phyloP scores from a whole-genome alignment of 805 yeast genomes.

The Pichia cabralensis region DNA sequence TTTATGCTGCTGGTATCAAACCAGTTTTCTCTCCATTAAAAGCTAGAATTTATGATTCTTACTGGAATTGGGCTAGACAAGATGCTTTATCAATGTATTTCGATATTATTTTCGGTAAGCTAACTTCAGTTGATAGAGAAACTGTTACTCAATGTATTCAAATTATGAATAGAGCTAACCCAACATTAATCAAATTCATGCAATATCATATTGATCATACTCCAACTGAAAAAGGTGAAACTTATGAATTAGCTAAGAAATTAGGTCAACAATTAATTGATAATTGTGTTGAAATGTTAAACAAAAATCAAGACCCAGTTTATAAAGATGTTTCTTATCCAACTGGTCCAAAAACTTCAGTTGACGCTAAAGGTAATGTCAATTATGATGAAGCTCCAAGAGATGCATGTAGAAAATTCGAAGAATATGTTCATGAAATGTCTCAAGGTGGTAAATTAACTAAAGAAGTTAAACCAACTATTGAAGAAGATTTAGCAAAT shows the following conservation, averaged over 20 bases:
- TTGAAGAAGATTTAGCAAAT: conserved; percentile 75
- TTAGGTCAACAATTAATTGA: conserved; percentile 91
- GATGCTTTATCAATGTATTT: conserved; percentile 88
- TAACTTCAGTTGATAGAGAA: conserved; percentile 87
- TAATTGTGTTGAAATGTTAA: conserved; percentile 79
- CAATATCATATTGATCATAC: conserved; percentile 83
- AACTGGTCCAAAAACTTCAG: conserved; percentile 86
- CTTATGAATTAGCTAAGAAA: conserved; percentile 80
- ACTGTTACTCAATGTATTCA: conserved; percentile 93
- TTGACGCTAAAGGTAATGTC: conserved; percentile 83
- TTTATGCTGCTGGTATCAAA: conserved; percentile 82
- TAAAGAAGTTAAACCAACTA: conserved; percentile 56
- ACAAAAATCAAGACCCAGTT: conserved; percentile 79
- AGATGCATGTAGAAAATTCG: conserved; percentile 86
- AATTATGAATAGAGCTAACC: conserved; percentile 95
- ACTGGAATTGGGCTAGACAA: conserved; percentile 99
- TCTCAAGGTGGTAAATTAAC: conserved; percentile 89
- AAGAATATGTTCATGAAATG: conserved; percentile 93
- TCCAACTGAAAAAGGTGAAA: conserved; percentile 81
- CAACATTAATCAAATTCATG: conserved; percentile 90
- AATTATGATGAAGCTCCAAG: conserved; percentile 78
- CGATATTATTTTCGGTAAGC: conserved; percentile 91
- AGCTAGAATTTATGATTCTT: conserved; percentile 93
- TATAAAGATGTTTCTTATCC: conserved; percentile 92
- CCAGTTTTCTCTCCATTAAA: conserved; percentile 87